phyloP scores from a whole-genome alignment of 2,329 filamentous ascomycete species.

The Didymella sp. region DNA sequence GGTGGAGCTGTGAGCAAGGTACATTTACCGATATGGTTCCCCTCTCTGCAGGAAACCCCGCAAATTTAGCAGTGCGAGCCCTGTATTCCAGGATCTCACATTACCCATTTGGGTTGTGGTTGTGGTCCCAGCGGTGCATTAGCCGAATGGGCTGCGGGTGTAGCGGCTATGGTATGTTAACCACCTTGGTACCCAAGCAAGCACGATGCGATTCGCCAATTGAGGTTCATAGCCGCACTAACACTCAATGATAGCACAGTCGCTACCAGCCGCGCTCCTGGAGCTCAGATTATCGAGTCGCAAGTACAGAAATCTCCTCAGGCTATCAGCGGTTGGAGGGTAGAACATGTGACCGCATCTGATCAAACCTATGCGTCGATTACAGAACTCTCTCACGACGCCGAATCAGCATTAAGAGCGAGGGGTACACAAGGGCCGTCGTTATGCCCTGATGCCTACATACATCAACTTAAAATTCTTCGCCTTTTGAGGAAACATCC shows the following conservation, averaged over 20 bases:
- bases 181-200: neutral
- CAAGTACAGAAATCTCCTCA: neutral
- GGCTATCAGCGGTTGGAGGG: neutral
- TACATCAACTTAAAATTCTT: neutral
- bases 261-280: neutral
- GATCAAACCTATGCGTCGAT: neutral
- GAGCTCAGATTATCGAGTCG: neutral
- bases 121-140: slow-evolving; percentile 2
- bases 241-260: neutral
- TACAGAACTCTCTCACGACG: neutral
- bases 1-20: neutral
- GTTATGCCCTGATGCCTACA: neutral
- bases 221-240: neutral
- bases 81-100: too few species aligned
- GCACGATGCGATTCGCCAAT: neutral
- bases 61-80: neutral
- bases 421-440: neutral
- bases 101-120: neutral
- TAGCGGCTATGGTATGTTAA: neutral
- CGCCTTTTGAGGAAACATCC: too few species aligned
- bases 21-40: neutral
- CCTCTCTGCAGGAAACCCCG: neutral
- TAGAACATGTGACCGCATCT: neutral
- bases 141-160: neutral
- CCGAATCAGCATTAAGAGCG: neutral